Evolutionary conservation across 164 flowering plant genomes (phyloP).

Genomic region (Taxillus chinensis): DNA sequence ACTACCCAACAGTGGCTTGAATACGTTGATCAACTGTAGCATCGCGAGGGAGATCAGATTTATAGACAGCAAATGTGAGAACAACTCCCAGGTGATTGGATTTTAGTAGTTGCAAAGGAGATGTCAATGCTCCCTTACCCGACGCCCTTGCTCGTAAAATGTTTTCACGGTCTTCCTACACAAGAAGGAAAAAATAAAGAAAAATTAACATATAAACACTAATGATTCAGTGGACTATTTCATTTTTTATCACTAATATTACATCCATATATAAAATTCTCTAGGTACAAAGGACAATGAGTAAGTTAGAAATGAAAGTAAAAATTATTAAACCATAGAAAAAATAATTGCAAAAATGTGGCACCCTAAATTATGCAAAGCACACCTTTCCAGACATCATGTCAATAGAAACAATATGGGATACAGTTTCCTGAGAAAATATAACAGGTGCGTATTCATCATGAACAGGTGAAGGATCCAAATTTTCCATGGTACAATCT

Average conservation of each 20-base stretch:
- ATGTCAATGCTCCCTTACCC: conserved; percentile 87
- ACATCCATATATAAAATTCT: no score
- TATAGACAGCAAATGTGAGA: conserved; percentile 88
- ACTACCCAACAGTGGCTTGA: conserved; percentile 77
- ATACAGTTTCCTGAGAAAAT: conserved; percentile 80
- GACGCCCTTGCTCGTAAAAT: conserved; percentile 88
- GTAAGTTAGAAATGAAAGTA: no score
- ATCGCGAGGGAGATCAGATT: conserved; percentile 48
- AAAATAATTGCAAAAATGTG: neutral
- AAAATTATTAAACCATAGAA: no score
- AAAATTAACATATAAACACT: neutral
- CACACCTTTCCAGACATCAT: conserved; percentile 98
- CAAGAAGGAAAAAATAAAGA: neutral
- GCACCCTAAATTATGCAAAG: neutral
- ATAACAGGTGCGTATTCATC: conserved; percentile 99
- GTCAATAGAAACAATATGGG: conserved; percentile 91
- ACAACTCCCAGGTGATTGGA: conserved; percentile 91
- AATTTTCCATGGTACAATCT: conserved; percentile 59
- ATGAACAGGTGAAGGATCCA: conserved; percentile 69
- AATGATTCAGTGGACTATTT: neutral
- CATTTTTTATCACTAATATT: no score
- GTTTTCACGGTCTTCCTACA: conserved; percentile 88
- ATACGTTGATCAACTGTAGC: conserved; percentile 69
- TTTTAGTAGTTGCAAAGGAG: conserved; percentile 85
- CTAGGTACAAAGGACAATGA: no score